phyloP scores from a whole-genome alignment of 257 asterid species.

The Osmanthus fragrans region DNA sequence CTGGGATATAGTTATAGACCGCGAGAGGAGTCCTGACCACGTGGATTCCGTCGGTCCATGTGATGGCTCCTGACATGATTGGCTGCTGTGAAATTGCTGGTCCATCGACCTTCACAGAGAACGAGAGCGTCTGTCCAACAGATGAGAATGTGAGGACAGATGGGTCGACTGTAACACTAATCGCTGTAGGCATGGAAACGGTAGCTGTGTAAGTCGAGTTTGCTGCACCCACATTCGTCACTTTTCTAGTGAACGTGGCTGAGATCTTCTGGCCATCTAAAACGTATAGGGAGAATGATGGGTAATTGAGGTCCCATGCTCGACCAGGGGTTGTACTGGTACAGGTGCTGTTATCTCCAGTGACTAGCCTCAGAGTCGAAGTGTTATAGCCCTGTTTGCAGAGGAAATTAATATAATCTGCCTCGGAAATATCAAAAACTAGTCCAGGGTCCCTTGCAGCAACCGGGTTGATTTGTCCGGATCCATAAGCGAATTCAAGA shows the following conservation, averaged over 20 bases:
- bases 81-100: constrained; percentile 51
- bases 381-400: constrained; percentile 56
- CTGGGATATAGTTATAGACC: constrained; percentile 41
- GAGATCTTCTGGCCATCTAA: constrained; percentile 36
- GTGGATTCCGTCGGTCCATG: constrained; percentile 45
- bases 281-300: constrained; percentile 48
- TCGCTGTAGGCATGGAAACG: constrained; percentile 10
- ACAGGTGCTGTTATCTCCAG: constrained; percentile 49
- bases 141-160: constrained; percentile 43
- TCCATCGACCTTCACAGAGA: constrained; percentile 45
- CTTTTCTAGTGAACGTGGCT: constrained; percentile 40
- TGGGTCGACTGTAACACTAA: constrained; percentile 37
- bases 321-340: constrained; percentile 36
- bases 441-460: constrained; percentile 49
- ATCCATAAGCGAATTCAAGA: constrained; percentile 47
- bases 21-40: constrained; percentile 52
- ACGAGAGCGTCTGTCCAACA: constrained; percentile 49
- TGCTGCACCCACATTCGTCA: constrained; percentile 49
- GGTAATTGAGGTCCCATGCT: constrained; percentile 55
- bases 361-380: constrained; percentile 38
- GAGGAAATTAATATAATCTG: constrained; percentile 48
- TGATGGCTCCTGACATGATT: constrained; percentile 45
- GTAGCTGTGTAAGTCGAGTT: constrained; percentile 38
- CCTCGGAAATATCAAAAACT: constrained; percentile 41
- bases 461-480: constrained; percentile 49